Evolutionary conservation across 2,329 filamentous ascomycete genomes (phyloP), one percentile per base, ranked within the genome.

Genomic region (Alternaria sp.): DNA sequence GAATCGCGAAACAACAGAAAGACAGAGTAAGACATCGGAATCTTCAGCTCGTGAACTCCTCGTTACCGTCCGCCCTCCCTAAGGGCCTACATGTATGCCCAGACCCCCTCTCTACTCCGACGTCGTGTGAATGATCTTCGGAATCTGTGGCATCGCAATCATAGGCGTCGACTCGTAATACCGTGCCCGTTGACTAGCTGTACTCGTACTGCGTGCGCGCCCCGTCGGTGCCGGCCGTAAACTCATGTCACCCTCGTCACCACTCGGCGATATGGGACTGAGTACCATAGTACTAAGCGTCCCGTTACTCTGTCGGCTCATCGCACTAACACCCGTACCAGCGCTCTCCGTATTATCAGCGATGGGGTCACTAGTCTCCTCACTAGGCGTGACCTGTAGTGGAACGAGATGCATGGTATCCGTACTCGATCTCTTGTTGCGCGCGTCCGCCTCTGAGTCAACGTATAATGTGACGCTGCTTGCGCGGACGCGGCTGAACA

Each of bases 141-240:
- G 75, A 6, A 78, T 63, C 30, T 70, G 70, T 26, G 67, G 66
- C 44, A 68, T 66, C 11, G 67, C 59, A 44, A 57, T 66, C 3
- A 63, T 65, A 15, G 73, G 67, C n/a, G 59, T 73, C n/a, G 50
- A 68, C 8, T 75, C 70, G n/a, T 79, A 79, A 47, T 79, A 79
- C 19, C 71, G 60, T 4, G 71, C 65, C 17, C 67, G 65, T 44
- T 65, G 57, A 26, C 74, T 77, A 4, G 70, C 53, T 8, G 73
- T 65, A 59, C 76, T 79, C 40, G 69, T 74, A 53, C 75, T 77
- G 36, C 75, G 66, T 10, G 71, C 58, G 13, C 75, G 65, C 2
- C 60, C 66, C 6, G 63, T 44, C 5, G 61, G 52, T 9, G 63
- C 44, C 6, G 62, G 52, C 40, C 70, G 64, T 15, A 67, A 52